These are phyloP conservation scores for Haematococcus lacustris DNA, from an alignment of 139 green algal genomes.

Conservation along the genomic window DNA sequence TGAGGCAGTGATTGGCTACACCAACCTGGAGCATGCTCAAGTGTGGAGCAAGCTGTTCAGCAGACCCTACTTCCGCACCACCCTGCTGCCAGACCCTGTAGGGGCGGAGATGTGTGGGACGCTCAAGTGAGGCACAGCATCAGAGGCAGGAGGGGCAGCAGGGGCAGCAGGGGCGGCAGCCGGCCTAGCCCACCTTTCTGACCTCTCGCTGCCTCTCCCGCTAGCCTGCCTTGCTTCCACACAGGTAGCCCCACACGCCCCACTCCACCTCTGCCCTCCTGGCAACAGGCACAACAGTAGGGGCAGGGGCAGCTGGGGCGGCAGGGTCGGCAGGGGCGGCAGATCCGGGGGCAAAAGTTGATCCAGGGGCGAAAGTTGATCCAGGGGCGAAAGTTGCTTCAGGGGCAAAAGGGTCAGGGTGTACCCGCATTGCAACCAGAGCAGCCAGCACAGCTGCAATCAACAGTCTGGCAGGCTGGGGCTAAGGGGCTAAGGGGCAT, in stretches of 20 bases:
- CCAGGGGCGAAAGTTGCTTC: too few relatives aligned
- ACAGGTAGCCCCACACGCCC: not conserved
- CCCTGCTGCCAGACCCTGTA: constrained; percentile 39
- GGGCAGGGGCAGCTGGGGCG: too few relatives aligned
- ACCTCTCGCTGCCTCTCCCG: not conserved
- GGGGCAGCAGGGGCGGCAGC: not conserved
- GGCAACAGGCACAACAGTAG: not conserved
- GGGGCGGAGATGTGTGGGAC: constrained; percentile 35
- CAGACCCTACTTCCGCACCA: constrained; percentile 47
- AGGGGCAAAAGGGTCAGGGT: too few relatives aligned
- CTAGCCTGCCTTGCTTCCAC: not conserved
- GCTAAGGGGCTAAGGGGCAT: too few relatives aligned
- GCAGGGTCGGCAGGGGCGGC: too few relatives aligned
- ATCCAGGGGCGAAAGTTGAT: too few relatives aligned
- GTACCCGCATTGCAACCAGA: too few relatives aligned
- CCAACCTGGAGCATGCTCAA: constrained; percentile 36
- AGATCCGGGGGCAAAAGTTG: too few relatives aligned
- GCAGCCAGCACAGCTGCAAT: too few relatives aligned
- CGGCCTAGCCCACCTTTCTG: not conserved
- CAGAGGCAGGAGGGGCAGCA: not conserved
- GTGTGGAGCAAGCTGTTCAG: constrained; percentile 59
- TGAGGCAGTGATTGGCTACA: constrained; percentile 68
- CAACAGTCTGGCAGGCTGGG: too few relatives aligned
- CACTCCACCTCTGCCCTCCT: too few relatives aligned
- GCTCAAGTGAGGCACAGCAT: too few relatives aligned